These are phyloP conservation scores for Phytophthora ohioensis DNA, from an alignment of 352 stramenopile species.

Conservation along the genomic window DNA sequence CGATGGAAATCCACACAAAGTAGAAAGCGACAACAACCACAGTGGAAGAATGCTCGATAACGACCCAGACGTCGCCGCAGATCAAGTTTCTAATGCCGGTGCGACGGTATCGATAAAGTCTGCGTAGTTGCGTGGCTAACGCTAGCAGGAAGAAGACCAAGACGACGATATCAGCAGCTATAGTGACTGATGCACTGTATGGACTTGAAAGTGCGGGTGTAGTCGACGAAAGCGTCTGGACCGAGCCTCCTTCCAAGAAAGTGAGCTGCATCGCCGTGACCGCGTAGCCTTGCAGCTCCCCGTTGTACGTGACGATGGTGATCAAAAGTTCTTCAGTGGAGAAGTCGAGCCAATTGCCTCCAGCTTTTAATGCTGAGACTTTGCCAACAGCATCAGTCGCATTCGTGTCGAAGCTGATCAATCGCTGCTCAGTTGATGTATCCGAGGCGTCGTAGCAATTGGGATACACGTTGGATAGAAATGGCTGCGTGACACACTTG, in stretches of 20 bases:
- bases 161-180: no score
- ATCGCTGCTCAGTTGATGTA: conserved; percentile 15
- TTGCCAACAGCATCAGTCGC: conserved; percentile 30
- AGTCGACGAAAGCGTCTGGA: conserved; percentile 40
- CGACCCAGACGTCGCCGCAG: no score
- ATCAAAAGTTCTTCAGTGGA: conserved; percentile 49
- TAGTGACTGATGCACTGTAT: no score
- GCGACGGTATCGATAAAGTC: no score
- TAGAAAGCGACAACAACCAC: no score
- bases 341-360: conserved; percentile 52
- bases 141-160: no score
- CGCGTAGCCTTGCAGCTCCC: conserved; percentile 55
- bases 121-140: no score
- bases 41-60: no score
- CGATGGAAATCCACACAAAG: no score
- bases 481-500: no score
- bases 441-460: conserved; percentile 50
- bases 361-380: conserved; percentile 38
- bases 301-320: conserved; percentile 65
- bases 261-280: conserved; percentile 49
- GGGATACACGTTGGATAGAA: conserved; percentile 14
- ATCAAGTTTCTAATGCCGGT: no score
- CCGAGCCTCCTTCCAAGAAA: conserved; percentile 46
- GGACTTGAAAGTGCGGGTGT: conserved; percentile 47
- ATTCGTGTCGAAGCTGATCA: conserved; percentile 59